These are phyloP conservation scores for Claviceps maximensis DNA, from an alignment of 2,329 filamentous ascomycete genomes.

Conservation along the genomic window DNA sequence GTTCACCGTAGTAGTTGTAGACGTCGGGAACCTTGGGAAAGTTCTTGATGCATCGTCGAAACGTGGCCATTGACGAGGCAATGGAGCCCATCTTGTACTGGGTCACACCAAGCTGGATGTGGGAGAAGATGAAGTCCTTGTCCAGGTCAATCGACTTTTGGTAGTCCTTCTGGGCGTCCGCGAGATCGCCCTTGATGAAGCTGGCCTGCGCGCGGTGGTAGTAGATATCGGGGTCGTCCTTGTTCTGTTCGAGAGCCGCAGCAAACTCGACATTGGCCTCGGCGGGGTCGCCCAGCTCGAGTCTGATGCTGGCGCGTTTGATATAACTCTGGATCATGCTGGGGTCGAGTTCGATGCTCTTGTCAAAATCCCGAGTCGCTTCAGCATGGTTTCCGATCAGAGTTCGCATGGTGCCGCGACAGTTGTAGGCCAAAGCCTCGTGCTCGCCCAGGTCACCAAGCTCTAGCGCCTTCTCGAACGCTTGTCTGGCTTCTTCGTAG, in stretches of 20 bases:
- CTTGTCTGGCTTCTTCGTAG: slow-evolving; percentile 74
- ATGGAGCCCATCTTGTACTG: slow-evolving; percentile 99
- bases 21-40: slow-evolving; percentile 94
- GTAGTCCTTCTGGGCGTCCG: slow-evolving; percentile 93
- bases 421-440: slow-evolving; percentile 88
- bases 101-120: slow-evolving; percentile 97
- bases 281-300: slow-evolving; percentile 83
- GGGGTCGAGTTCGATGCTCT: slow-evolving; percentile 83
- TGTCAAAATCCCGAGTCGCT: slow-evolving; percentile 75
- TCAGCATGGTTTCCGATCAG: slow-evolving; percentile 76
- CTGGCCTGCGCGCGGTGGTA: slow-evolving; percentile 97
- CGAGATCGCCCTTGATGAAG: slow-evolving; percentile 92
- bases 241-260: slow-evolving; percentile 70
- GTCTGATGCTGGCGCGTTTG: slow-evolving; percentile 95
- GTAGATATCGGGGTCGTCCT: slow-evolving; percentile 89
- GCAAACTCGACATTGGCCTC: slow-evolving; percentile 80
- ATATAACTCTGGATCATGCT: slow-evolving; percentile 92
- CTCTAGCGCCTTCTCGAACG: slow-evolving; percentile 82
- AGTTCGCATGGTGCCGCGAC: slow-evolving; percentile 92
- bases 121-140: slow-evolving; percentile 93
- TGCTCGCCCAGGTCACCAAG: slow-evolving; percentile 65
- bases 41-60: slow-evolving; percentile 95
- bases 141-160: slow-evolving; percentile 98
- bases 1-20: slow-evolving; percentile 98
- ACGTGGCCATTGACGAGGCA: slow-evolving; percentile 95